These are phyloP conservation scores for Tuber microsphaerosporum DNA, from an alignment of 495 filamentous ascomycete species.

Conservation along the genomic window DNA sequence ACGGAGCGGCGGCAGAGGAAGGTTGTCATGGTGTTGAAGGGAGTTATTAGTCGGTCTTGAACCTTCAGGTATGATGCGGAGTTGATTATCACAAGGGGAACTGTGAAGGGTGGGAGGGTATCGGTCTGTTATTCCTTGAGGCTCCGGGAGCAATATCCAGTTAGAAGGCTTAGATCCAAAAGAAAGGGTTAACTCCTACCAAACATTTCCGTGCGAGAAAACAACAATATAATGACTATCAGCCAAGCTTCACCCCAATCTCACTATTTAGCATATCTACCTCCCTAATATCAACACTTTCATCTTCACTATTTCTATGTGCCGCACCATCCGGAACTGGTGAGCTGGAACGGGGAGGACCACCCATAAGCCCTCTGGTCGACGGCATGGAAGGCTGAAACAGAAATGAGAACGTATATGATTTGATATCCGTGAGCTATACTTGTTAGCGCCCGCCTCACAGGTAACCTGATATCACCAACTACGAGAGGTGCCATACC, in stretches of 20 bases:
- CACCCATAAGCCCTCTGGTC: constrained; percentile 23
- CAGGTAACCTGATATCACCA: not conserved
- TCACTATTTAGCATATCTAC: constrained; percentile 80
- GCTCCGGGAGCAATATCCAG: constrained; percentile 8
- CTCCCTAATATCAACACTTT: constrained; percentile 91
- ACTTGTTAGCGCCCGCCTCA: not conserved
- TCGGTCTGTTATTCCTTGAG: constrained; percentile 23
- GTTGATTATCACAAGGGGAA: constrained; percentile 64
- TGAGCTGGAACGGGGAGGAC: constrained; percentile 48
- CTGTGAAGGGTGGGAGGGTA: constrained; percentile 45
- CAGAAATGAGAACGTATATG: constrained; percentile 92
- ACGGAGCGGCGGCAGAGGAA: constrained; percentile 96
- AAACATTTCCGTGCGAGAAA: constrained; percentile 79
- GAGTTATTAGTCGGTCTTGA: constrained; percentile 58
- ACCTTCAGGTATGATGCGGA: constrained; percentile 73
- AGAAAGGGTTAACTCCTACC: constrained; percentile 48
- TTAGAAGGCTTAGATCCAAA: constrained; percentile 37
- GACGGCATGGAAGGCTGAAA: constrained; percentile 81
- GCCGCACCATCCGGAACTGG: constrained; percentile 56
- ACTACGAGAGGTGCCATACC: constrained; percentile 6
- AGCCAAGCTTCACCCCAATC: constrained; percentile 78
- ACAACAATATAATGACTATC: constrained; percentile 85
- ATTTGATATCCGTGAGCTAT: constrained; percentile 82
- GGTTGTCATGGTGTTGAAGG: constrained; percentile 81
- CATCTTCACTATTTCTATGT: constrained; percentile 63